Base-by-base conservation (phyloP, 1,284 basidiomycete species). In the Cystobasidium sp. region DNA sequence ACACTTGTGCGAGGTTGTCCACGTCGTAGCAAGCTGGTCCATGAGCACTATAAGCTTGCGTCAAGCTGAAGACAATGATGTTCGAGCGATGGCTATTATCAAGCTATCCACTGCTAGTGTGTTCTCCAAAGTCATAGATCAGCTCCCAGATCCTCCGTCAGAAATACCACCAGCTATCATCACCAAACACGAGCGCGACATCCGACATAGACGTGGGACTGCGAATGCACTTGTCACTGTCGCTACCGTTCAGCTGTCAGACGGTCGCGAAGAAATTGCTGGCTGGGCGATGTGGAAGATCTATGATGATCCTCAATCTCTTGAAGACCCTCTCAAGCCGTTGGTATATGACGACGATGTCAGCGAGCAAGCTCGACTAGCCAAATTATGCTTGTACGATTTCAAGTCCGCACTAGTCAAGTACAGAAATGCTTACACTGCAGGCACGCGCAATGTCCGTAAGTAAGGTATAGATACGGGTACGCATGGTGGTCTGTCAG, bases 251-350 rank as follows among this genome's bases (percentile, higher is more conserved):
- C 44, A n/a, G 41, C n/a, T 12, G 18, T 6, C 61, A 8, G n/a
- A 12, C 10, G 47, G 46, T 24, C 43, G 24, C n/a, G 61, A 63
- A 5, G 43, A 22, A 4, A 44, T 63, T 7, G 61, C 46, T 22
- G 61, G 44, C 8, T 63, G 61, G 61, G 61, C 61, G 1, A 63
- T 47, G 43, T 63, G 61, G 61, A 63, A 49, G 24, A 22, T 49
- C 43, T 63, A 46, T 20, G 43, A 63, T 49, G 24, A 24, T 3
- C 61, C 61, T 49, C 61, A 63, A 20, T 6, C 61, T 24, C 22
- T 22, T 18, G 61, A 63, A 37, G 31, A 39, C 16, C n/a, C 10
- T 7, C 37, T 39, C 9, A 16, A 51, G 47, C 47, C 61, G 8
- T 8, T 24, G 6, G 2, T 24, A 3, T 5, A 24, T 20, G 20